Evolutionary conservation across 2,329 filamentous ascomycete genomes (phyloP).

Genomic region (Fusarium virguliforme): DNA sequence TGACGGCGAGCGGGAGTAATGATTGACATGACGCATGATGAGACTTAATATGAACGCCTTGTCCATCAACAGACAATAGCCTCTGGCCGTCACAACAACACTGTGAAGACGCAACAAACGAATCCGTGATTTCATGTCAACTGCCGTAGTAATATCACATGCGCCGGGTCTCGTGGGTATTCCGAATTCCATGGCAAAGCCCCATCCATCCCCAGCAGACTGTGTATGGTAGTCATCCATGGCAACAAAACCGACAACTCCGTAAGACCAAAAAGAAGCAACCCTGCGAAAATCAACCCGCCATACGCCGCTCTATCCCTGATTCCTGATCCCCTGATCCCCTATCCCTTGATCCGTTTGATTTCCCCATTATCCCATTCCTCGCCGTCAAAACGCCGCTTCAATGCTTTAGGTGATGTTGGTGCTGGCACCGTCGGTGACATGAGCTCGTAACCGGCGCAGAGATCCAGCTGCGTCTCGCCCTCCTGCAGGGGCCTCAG

Average conservation of each 20-base stretch:
- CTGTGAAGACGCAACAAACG: constrained; percentile 20
- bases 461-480: constrained; percentile 56
- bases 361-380: constrained; percentile 28
- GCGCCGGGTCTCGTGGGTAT: constrained; percentile 49
- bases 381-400: constrained; percentile 36
- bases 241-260: constrained; percentile 33
- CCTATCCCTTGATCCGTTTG: constrained; percentile 40
- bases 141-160: constrained; percentile 38
- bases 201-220: constrained; percentile 30
- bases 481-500: constrained; percentile 54
- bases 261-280: constrained; percentile 23
- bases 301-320: constrained; percentile 30
- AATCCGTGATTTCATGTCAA: constrained; percentile 33
- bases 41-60: constrained; percentile 48
- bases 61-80: constrained; percentile 30
- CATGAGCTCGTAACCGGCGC: constrained; percentile 45
- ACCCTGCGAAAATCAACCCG: not conserved
- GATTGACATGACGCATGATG: constrained; percentile 46
- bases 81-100: constrained; percentile 13
- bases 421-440: not conserved
- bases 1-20: constrained; percentile 39
- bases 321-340: no score
- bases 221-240: constrained; percentile 29
- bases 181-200: constrained; percentile 38
- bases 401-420: constrained; percentile 32